Evolutionary conservation across 352 stramenopile genomes (phyloP), one percentile per base, ranked within the genome.

Genomic region (Aphanomyces cochlioides): DNA sequence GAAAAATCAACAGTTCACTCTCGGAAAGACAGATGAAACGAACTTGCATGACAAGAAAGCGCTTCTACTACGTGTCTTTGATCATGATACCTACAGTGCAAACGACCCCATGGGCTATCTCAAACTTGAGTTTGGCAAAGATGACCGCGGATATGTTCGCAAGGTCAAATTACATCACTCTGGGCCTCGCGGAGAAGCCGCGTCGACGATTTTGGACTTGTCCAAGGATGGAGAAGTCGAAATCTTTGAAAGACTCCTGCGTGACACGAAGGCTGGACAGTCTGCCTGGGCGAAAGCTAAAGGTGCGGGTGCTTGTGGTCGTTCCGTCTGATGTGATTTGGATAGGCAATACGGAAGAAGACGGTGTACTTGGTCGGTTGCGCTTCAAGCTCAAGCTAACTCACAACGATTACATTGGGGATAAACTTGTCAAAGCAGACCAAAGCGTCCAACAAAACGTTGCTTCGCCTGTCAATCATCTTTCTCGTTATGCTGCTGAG

Each of bases 1-100:
- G 84, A 69, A 78, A 12, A 91, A 91, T 61, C 80, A 91, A 50
- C 78, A 84, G 59, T 91, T 91, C 56, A 71, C 80, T 13, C 75
- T 91, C 0, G 84, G 84, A 2, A 87, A 82, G 57, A 78, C 71
- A 1, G 75, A 80, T 36, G 79, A 76, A 28, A 89, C 78, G 0
- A 68, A 74, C n/a, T 70, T 91, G 15, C 81, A 75, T 12, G 76
- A 88, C 65, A 90, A 90, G 56, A 88, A 82, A 19, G 78, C 78
- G 1, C 45, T 91, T 2, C 36, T 91, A 1, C 57, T 91, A 12
- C 82, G 82, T 10, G 76, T 91, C 3, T 79, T 84, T 75, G 84
- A 91, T 47, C 75, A 85, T 37, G 81, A 91, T 39, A 70, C 73
- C n/a, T 71, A 71, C 7, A 78, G 76, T 2, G 65, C 78, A n/a